Evolutionary conservation across 2,329 filamentous ascomycete genomes (phyloP), one percentile per base, ranked within the genome.

Genomic region (Fusarium burgessii): DNA sequence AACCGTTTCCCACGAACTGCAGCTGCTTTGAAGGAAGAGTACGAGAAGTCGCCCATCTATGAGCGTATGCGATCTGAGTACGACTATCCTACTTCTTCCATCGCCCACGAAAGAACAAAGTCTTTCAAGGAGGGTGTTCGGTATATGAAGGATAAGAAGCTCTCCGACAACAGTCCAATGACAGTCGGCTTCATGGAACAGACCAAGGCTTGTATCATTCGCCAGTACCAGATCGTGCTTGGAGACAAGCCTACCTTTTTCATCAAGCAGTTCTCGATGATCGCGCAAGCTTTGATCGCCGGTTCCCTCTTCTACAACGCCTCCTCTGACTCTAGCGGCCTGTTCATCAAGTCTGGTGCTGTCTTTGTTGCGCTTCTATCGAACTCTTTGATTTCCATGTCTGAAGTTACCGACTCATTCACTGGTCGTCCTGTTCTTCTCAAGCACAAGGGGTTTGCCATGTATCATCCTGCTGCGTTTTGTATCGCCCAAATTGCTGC

Each of bases 241-340:
- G 90, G 90, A 42, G 89, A 92, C 77, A 90, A 89, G 71, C 83
- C 86, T 0, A 90, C 88, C 0, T 88, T 91, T 41, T 71, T 90
- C 66, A 89, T 91, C 79, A 91, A 90, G 75, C 89, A 91, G 71
- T 78, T 83, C 8, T 84, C 86, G 0, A 89, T 87, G 3, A 74
- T 92, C 11, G 73, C 84, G 0, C 88, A 91, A 72, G 89, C 90
- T 0, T 78, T 93, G 8, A 87, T 92, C 62, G 83, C 86, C 3
- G 90, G 90, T 10, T 92, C 90, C 0, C 83, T 92, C 6, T 93
- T 93, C 79, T 93, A 92, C 79, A 84, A 90, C 59, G 87, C 90
- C 0, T 85, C 89, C 0, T 64, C 80, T 27, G 88, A 86, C 52
- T 88, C 89, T 0, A 83, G 79, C 2, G 91, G 90, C 12, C 79